Evolutionary conservation across 2,329 filamentous ascomycete species (phyloP), one percentile per base, ranked within the genome.

Genomic region (Phyllosticta paracitricarpa): DNA sequence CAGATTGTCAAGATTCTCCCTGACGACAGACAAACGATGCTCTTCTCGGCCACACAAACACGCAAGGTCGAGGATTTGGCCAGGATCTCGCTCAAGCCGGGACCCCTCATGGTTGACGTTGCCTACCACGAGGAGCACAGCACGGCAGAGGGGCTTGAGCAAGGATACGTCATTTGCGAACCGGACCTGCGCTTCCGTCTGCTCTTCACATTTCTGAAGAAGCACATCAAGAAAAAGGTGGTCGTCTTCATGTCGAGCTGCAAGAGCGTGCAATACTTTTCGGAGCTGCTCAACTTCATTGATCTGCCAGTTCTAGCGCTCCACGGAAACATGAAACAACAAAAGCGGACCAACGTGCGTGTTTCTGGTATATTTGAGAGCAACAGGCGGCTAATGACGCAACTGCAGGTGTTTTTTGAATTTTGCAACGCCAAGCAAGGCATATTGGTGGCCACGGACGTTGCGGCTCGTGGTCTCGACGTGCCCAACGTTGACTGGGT

Each of bases 11-110:
- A 92, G 79, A 91, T 96, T 62, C 78, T 96, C 22, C 90, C 30
- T 67, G 87, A 95, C 62, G 85, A 92, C 66, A 82, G 94, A 63
- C 93, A 97, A 76, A 97, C 92, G 0, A 94, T 96, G 87, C 84
- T 99, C n/a, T 99, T 99, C 81, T 97, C 91, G 14, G 94, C 94
- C 14, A 99, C 94, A 4, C 94, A 97, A 76, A 99, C 94, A 2
- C 97, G 93, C 61, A 97, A 99, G 78, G 94, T 99, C 67, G 93
- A 97, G 76, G 94, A 99, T 75, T 82, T 99, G 60, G 94, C 94
- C 1, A 83, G 94, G 65, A 96, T 99, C 71, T 99, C 94, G 4
- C 82, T 99, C 56, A 85, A 91, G 40, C 88, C 91, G 0, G 92
- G 93, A 2, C 94, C 94, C 1, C 79, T 99, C 12, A 97, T 97